Base-by-base conservation (phyloP, 192 early-diverging fungal species). In the Cetraspora pellucida region DNA sequence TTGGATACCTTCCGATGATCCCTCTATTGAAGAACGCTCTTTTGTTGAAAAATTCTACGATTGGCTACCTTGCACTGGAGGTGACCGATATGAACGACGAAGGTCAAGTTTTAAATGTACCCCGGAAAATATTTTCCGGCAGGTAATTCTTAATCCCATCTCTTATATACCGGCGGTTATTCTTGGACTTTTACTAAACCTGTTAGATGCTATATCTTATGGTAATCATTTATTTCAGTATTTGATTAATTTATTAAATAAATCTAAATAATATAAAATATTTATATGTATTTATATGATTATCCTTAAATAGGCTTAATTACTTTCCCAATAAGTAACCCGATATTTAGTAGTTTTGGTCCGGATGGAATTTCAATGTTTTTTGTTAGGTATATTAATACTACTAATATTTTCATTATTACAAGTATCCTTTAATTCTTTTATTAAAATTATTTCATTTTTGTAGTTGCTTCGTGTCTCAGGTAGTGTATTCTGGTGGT, bases 311-410 rank as follows among this genome's bases (percentile, higher is more conserved):
- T 80, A 88, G 87, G 87, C 16, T 84, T 93, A 80, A 98, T 99
- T 79, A 92, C 94, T 21, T 99, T 99, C 75, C 97, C 97, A 0
- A 77, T 92, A 2, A 88, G 88, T 55, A 88, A 92, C 11, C 85
- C 91, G 0, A 90, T 89, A 14, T 94, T 90, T 81, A 84, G 81
- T 72, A 79, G 82, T 9, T 87, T 93, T 79, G 93, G 93, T 5
- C 91, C 93, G 2, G 90, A 90, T 75, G 97, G 97, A 28, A 95
- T 98, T 68, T 95, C 95, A 61, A 98, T 98, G 93, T 98, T 95
- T 79, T 90, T 98, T 83, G 92, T 95, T 1, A 91, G 88, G 87
- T 91, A 84, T 64, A 77, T 28, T 57, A 57, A 44, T 6, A 64
- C 23, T 55, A 43, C 58, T 50, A 21, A 9, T 52, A 25, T 28